Evolutionary conservation across 345 rosid genomes (phyloP).

Genomic region (Corymbia maculata): DNA sequence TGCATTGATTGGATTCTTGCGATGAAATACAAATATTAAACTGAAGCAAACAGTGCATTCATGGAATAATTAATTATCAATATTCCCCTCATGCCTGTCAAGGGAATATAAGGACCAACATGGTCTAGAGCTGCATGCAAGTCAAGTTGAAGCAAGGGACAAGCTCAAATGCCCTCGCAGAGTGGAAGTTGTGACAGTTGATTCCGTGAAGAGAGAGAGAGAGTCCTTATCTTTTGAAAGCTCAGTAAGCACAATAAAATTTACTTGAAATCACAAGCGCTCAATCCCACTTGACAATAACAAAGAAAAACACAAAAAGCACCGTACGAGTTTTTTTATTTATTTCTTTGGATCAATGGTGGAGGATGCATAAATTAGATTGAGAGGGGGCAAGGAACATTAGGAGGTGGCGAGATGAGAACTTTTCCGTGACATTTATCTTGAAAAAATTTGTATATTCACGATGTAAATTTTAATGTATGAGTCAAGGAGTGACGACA

Average conservation of each 20-base stretch:
- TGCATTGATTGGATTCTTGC: neutral
- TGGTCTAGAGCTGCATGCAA: neutral
- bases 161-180: neutral
- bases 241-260: slow-evolving; percentile 3
- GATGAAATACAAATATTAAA: neutral
- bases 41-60: neutral
- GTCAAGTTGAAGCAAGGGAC: neutral
- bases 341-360: neutral
- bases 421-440: neutral
- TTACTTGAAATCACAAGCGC: neutral
- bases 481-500: neutral
- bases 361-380: neutral
- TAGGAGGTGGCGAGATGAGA: neutral
- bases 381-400: neutral
- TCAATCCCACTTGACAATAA: neutral
- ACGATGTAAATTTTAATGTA: neutral
- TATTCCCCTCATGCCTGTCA: neutral
- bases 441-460: neutral
- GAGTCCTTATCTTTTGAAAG: slow-evolving; percentile 11
- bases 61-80: neutral
- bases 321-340: neutral
- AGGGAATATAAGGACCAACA: neutral
- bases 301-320: neutral
- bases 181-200: neutral
- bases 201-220: neutral